These are phyloP conservation scores for Fusarium domesticum DNA, from an alignment of 2,329 filamentous ascomycete species.

Conservation along the genomic window DNA sequence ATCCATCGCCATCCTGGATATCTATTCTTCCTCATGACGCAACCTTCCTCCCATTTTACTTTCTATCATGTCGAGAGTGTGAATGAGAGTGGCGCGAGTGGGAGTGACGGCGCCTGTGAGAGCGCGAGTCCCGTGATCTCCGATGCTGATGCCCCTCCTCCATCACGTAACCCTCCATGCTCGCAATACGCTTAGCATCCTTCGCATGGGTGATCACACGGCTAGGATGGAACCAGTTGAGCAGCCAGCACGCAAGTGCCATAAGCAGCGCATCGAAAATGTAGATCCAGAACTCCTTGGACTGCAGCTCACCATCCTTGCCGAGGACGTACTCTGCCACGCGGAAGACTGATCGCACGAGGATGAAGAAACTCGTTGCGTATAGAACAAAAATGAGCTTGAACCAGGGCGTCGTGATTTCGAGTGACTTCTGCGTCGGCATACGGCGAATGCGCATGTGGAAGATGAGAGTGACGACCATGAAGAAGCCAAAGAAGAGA, in stretches of 20 bases:
- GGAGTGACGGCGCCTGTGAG: constrained; percentile 3
- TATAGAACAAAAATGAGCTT: constrained; percentile 30
- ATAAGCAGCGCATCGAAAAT: constrained; percentile 40
- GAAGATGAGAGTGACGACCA: constrained; percentile 46
- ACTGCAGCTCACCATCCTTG: constrained; percentile 33
- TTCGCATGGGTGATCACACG: constrained; percentile 22
- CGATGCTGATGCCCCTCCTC: constrained; percentile 18
- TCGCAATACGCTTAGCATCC: constrained; percentile 20
- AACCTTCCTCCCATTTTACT: too few species aligned
- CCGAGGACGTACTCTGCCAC: constrained; percentile 42
- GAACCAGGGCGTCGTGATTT: constrained; percentile 31
- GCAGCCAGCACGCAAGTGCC: constrained; percentile 26
- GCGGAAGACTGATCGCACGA: constrained; percentile 42
- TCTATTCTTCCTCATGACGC: too few species aligned
- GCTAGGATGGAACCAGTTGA: constrained; percentile 30
- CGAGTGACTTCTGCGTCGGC: constrained; percentile 16
- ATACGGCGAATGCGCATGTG: constrained; percentile 34
- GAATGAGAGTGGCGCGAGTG: constrained; percentile 1
- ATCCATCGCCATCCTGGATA: too few species aligned
- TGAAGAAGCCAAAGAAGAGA: constrained; percentile 53
- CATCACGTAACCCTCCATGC: constrained; percentile 26
- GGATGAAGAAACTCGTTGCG: constrained; percentile 34
- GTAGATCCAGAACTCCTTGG: constrained; percentile 37
- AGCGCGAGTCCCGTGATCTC: background rate
- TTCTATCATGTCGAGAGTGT: background rate